Evolutionary conservation across 2,329 filamentous ascomycete species (phyloP).

Genomic region (Colletotrichum eremochloae): DNA sequence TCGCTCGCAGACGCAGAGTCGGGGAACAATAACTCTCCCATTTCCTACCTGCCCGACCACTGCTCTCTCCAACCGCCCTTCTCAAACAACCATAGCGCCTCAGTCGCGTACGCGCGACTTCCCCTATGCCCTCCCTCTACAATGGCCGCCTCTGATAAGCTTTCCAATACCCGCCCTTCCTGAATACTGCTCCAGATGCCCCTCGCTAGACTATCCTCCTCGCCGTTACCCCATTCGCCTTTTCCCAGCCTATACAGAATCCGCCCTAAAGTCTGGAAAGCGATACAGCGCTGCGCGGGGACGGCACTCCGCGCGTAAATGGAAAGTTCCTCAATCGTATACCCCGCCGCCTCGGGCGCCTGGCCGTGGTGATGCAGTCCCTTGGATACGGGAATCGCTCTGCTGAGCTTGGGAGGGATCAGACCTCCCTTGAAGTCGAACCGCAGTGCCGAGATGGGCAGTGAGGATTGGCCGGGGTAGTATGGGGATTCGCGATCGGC

Average conservation of each 20-base stretch:
- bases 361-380: slow-evolving; percentile 95
- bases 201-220: slow-evolving; percentile 73
- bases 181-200: slow-evolving; percentile 88
- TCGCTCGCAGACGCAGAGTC: background rate
- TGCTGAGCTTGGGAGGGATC: slow-evolving; percentile 80
- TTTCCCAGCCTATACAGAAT: slow-evolving; percentile 86
- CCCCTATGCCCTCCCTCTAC: slow-evolving; percentile 80
- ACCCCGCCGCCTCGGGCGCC: slow-evolving; percentile 93
- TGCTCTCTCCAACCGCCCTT: slow-evolving; percentile 78
- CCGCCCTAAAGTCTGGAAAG: slow-evolving; percentile 90
- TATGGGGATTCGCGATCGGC: slow-evolving; percentile 82
- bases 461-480: slow-evolving; percentile 79
- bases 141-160: slow-evolving; percentile 81
- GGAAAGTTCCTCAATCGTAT: slow-evolving; percentile 89
- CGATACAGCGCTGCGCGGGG: slow-evolving; percentile 88
- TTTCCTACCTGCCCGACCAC: slow-evolving; percentile 65
- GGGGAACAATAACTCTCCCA: too few species aligned
- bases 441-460: slow-evolving; percentile 83
- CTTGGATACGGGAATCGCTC: slow-evolving; percentile 79
- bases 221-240: slow-evolving; percentile 74
- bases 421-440: slow-evolving; percentile 90
- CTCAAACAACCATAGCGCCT: slow-evolving; percentile 87
- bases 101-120: slow-evolving; percentile 85
- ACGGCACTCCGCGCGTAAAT: slow-evolving; percentile 85
- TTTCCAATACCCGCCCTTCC: slow-evolving; percentile 81